These are phyloP conservation scores for Aspergillus hortae DNA, from an alignment of 2,329 filamentous ascomycete species.

Conservation along the genomic window DNA sequence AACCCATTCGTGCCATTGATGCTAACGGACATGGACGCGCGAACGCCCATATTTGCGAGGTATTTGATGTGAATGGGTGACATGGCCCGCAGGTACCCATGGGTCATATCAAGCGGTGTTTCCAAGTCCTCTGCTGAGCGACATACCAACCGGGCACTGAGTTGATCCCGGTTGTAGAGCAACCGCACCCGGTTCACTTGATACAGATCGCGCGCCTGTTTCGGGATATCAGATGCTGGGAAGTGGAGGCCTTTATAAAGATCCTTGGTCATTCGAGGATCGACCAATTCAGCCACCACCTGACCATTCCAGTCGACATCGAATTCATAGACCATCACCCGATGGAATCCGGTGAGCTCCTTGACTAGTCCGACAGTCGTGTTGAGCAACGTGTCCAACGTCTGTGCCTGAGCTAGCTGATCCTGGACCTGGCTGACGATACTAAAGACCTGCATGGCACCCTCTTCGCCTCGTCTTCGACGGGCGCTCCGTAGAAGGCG, in stretches of 20 bases:
- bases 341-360: constrained; percentile 84
- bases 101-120: constrained; percentile 74
- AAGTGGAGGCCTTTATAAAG: constrained; percentile 86
- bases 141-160: constrained; percentile 78
- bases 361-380: constrained; percentile 82
- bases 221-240: constrained; percentile 78
- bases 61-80: constrained; percentile 92
- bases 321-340: constrained; percentile 92
- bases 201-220: constrained; percentile 86
- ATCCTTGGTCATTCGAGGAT: constrained; percentile 74
- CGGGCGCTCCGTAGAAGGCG: constrained; percentile 71
- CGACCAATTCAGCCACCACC: constrained; percentile 82
- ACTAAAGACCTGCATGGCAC: constrained; percentile 89
- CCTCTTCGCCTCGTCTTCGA: constrained; percentile 72
- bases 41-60: constrained; percentile 80
- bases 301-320: constrained; percentile 77
- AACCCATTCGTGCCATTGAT: constrained; percentile 81
- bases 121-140: constrained; percentile 63
- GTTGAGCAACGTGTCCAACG: constrained; percentile 71
- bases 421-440: constrained; percentile 91
- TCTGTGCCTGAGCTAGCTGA: constrained; percentile 63
- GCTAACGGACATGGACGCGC: constrained; percentile 93
- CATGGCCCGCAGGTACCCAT: constrained; percentile 72
- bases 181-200: constrained; percentile 85
- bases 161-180: constrained; percentile 77